These are phyloP conservation scores for Termitomyces sp. DNA, from an alignment of 768 basidiomycete genomes.

Conservation along the genomic window DNA sequence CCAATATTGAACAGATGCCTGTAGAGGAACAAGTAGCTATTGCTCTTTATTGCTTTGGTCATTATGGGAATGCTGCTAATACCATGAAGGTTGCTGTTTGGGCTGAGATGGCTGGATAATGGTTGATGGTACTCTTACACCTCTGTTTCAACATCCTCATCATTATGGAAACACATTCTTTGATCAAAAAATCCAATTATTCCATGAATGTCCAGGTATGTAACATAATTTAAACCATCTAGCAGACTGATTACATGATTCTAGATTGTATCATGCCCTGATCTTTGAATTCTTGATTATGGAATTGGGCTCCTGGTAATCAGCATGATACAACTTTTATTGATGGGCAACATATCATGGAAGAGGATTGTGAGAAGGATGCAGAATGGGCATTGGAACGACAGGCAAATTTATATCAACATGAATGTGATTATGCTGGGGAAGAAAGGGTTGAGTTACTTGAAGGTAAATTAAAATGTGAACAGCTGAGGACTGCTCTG, in stretches of 20 bases:
- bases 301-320: constrained; percentile 26
- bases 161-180: constrained; percentile 33
- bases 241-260: not conserved
- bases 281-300: constrained; percentile 26
- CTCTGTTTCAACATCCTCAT: constrained; percentile 13
- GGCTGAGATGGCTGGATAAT: constrained; percentile 18
- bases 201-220: constrained; percentile 24
- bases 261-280: constrained; percentile 14
- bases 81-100: constrained; percentile 7
- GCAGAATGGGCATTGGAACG: not conserved
- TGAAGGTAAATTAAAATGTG: not conserved
- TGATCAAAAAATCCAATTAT: constrained; percentile 35
- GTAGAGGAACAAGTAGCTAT: constrained; percentile 15
- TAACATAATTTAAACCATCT: too few species aligned
- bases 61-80: not conserved
- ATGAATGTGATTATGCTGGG: not conserved
- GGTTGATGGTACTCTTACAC: constrained; percentile 18
- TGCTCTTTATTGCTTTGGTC: not conserved
- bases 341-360: too few species aligned
- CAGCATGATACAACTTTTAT: constrained; percentile 24
- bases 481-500: not conserved
- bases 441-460: not conserved
- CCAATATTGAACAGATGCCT: constrained; percentile 11
- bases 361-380: not conserved
- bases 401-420: not conserved